These are phyloP conservation scores for Pichia rugopelliculosa DNA, from an alignment of 805 yeast genomes.

Conservation along the genomic window DNA sequence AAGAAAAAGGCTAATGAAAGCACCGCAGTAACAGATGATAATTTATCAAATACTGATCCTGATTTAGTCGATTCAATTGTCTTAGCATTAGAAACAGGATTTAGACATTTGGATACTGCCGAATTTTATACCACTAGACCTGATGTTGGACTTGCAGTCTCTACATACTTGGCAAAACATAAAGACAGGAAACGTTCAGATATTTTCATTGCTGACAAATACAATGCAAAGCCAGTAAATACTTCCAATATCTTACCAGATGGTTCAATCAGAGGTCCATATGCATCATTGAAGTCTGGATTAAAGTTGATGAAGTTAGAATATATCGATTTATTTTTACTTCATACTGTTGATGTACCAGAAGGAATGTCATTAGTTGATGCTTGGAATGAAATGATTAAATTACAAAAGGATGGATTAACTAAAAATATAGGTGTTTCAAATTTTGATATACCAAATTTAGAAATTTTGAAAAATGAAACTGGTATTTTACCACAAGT, in stretches of 20 bases:
- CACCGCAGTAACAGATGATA: constrained; percentile 13
- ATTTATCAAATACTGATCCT: constrained; percentile 15
- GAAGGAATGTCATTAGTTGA: constrained; percentile 32
- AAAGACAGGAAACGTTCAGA: constrained; percentile 33
- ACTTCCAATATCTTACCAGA: constrained; percentile 8
- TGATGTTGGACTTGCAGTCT: constrained; percentile 53
- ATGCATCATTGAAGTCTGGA: constrained; percentile 37
- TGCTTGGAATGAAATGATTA: constrained; percentile 44
- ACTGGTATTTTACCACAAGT: constrained; percentile 43
- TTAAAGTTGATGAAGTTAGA: constrained; percentile 41
- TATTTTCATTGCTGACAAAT: constrained; percentile 55
- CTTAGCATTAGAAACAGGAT: constrained; percentile 43
- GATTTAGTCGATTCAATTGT: constrained; percentile 39
- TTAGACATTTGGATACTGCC: constrained; percentile 58
- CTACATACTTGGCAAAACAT: constrained; percentile 23
- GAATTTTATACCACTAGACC: constrained; percentile 52
- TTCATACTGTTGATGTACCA: constrained; percentile 49
- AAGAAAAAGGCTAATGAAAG: constrained; percentile 23
- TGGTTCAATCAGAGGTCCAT: constrained; percentile 33
- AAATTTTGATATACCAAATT: constrained; percentile 42
- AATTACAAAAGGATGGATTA: constrained; percentile 43
- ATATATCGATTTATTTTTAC: constrained; percentile 52
- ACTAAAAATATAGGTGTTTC: constrained; percentile 43
- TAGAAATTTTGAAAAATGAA: constrained; percentile 34
- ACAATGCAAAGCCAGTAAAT: constrained; percentile 23